These are phyloP conservation scores for Rugonectria rugulosa DNA, from an alignment of 2,329 filamentous ascomycete genomes.

Conservation along the genomic window DNA sequence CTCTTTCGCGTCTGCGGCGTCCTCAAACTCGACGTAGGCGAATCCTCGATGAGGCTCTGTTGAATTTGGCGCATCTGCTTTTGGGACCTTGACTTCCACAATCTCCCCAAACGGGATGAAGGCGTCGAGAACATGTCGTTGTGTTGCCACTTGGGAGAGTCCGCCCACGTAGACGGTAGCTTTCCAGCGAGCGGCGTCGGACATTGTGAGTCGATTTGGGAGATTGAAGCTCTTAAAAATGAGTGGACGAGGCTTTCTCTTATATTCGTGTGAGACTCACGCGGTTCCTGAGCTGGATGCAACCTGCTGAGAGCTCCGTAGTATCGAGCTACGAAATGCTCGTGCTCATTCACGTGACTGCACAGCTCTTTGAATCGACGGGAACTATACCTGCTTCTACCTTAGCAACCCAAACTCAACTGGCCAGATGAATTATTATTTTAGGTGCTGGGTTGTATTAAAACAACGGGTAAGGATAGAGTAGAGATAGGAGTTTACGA, in stretches of 20 bases:
- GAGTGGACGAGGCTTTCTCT: neutral
- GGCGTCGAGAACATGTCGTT: conserved; percentile 80
- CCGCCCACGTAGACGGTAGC: conserved; percentile 93
- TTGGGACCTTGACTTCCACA: conserved; percentile 87
- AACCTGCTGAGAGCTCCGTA: conserved; percentile 16
- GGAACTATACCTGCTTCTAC: neutral
- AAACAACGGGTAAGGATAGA: too few relatives aligned
- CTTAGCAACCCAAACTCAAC: too few relatives aligned
- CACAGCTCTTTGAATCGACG: too few relatives aligned
- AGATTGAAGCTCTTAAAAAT: conserved; percentile 1
- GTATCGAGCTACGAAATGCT: conserved; percentile 17
- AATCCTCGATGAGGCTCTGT: conserved; percentile 88
- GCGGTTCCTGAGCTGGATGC: conserved; percentile 19
- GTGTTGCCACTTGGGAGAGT: conserved; percentile 79
- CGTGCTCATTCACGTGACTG: conserved; percentile 30
- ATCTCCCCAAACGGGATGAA: conserved; percentile 98
- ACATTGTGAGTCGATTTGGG: conserved; percentile 61
- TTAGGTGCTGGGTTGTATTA: too few relatives aligned
- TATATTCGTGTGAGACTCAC: neutral
- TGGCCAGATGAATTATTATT: too few relatives aligned
- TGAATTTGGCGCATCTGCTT: conserved; percentile 81
- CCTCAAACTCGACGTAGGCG: conserved; percentile 94
- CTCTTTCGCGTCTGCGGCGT: conserved; percentile 84
- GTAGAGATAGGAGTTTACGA: too few relatives aligned
- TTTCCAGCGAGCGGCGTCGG: conserved; percentile 84